phyloP scores from a whole-genome alignment of 352 stramenopile species.

The Saprolegnia diclina region DNA sequence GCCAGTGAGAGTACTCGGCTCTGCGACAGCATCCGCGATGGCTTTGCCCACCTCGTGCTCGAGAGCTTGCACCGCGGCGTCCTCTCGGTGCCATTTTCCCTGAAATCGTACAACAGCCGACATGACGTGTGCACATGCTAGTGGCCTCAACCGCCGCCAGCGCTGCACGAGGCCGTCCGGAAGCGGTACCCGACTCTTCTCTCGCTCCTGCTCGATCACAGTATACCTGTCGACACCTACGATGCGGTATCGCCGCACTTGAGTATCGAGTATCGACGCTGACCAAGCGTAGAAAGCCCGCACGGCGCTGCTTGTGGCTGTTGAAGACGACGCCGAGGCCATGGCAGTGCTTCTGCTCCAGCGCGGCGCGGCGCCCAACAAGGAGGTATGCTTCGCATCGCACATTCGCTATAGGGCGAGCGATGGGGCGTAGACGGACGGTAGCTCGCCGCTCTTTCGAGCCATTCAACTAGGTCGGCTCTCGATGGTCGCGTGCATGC shows the following conservation, averaged over 20 bases:
- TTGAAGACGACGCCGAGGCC: background rate
- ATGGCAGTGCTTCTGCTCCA: background rate
- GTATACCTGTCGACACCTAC: background rate
- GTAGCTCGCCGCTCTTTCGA: too few relatives aligned
- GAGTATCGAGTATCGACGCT: too few relatives aligned
- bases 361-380: background rate
- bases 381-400: background rate
- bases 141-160: too few relatives aligned
- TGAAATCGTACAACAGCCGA: background rate
- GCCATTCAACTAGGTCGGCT: too few relatives aligned
- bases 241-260: background rate
- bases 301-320: background rate
- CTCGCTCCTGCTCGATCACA: background rate
- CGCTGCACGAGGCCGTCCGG: background rate
- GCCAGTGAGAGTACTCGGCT: background rate
- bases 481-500: too few relatives aligned
- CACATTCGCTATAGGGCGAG: too few relatives aligned
- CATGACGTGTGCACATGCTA: background rate
- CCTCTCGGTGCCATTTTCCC: background rate
- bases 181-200: background rate
- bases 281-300: background rate
- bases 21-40: background rate
- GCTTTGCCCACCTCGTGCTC: background rate
- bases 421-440: too few relatives aligned
- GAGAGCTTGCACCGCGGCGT: background rate